Conservation (phyloP, 1,139 yeast genomes). For the Diutina pseudorugosa region DNA sequence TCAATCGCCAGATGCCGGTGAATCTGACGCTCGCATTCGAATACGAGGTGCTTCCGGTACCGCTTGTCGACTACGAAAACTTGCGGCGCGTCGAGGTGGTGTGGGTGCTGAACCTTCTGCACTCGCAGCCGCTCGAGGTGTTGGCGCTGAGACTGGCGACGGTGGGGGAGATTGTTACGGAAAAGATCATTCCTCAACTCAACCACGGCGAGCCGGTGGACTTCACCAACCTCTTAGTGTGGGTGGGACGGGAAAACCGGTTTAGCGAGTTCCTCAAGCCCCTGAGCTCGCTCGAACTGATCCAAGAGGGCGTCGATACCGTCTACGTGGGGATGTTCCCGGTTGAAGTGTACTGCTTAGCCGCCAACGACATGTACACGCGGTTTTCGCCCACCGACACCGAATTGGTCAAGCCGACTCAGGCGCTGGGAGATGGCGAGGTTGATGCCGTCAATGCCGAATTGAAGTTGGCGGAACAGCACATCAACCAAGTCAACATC, state of each 20-base stretch:
- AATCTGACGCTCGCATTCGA: conserved; percentile 40
- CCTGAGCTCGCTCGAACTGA: conserved; percentile 23
- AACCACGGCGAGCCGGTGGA: conserved; percentile 35
- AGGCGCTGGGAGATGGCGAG: conserved; percentile 13
- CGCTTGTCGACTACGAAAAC: conserved; percentile 66
- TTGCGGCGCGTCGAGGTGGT: conserved; percentile 51
- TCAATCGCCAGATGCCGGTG: conserved; percentile 37
- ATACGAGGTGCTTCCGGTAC: conserved; percentile 67
- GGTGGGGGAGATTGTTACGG: conserved; percentile 38
- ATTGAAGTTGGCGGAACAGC: conserved; percentile 16
- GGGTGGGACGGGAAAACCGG: conserved; percentile 38
- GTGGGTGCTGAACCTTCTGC: conserved; percentile 53
- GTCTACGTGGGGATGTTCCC: conserved; percentile 34
- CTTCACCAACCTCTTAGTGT: conserved; percentile 36
- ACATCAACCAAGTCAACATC: conserved; percentile 28
- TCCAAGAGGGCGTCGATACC: conserved; percentile 21
- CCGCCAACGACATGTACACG: conserved; percentile 25
- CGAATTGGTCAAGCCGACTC: conserved; percentile 5
- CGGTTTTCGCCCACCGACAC: conserved; percentile 12
- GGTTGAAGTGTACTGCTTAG: conserved; percentile 28
- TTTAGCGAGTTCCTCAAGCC: conserved; percentile 26
- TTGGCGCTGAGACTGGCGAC: conserved; percentile 53
- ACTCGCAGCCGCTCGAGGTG: conserved; percentile 58
- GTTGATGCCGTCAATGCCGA: conserved; percentile 18
- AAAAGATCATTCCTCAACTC: conserved; percentile 43